Evolutionary conservation across 2,329 filamentous ascomycete species (phyloP).

Genomic region (Tolypocladium endophyticum): DNA sequence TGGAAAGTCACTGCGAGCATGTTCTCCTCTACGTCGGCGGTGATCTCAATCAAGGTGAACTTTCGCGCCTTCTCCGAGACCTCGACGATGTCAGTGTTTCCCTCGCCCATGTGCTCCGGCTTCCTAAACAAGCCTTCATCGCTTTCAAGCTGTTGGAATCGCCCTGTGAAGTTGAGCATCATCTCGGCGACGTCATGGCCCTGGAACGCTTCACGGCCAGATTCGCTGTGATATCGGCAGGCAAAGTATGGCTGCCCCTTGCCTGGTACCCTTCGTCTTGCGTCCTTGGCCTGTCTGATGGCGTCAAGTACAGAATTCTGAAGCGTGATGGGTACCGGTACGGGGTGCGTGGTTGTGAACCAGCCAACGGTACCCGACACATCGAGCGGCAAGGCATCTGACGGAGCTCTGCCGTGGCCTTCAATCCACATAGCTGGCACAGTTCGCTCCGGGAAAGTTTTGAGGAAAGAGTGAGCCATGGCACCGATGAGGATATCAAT

Average conservation of each 20-base stretch:
- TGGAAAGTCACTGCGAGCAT: constrained; percentile 2
- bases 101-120: background rate
- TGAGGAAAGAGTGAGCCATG: constrained; percentile 20
- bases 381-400: constrained; percentile 13
- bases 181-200: constrained; percentile 31
- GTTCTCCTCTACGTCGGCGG: constrained; percentile 3
- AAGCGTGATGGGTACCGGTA: constrained; percentile 9
- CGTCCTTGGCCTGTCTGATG: constrained; percentile 20
- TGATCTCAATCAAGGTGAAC: constrained; percentile 5
- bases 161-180: constrained; percentile 36
- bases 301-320: constrained; percentile 2
- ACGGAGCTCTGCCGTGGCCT: constrained; percentile 28
- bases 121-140: constrained; percentile 12
- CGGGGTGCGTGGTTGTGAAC: constrained; percentile 32
- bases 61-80: constrained; percentile 1
- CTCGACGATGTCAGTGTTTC: background rate
- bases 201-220: constrained; percentile 17
- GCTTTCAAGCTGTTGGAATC: constrained; percentile 30
- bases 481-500: constrained; percentile 27
- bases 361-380: constrained; percentile 31
- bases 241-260: constrained; percentile 29
- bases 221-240: constrained; percentile 17
- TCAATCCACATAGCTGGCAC: constrained; percentile 27
- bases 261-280: constrained; percentile 18
- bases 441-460: constrained; percentile 21